Evolutionary conservation across 2,329 filamentous ascomycete species (phyloP).

Genomic region (Lachnellula willkommii): DNA sequence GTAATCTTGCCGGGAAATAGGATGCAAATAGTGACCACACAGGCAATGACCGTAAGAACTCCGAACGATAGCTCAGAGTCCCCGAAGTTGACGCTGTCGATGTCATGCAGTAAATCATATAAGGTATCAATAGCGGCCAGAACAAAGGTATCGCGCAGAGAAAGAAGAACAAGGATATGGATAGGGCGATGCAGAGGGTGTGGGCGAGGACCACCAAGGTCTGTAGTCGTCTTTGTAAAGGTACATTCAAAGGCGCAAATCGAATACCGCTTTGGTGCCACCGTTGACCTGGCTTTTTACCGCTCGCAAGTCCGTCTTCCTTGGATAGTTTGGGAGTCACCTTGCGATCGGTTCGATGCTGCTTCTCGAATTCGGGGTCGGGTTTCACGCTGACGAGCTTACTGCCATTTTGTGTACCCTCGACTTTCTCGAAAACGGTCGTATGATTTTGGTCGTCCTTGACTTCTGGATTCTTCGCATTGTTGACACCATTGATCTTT

Average conservation of each 20-base stretch:
- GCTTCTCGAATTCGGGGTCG: constrained; percentile 16
- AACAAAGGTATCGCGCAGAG: constrained; percentile 85
- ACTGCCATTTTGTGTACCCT: constrained; percentile 20
- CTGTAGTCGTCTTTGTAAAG: constrained; percentile 65
- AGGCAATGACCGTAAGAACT: constrained; percentile 65
- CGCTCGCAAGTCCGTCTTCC: constrained; percentile 24
- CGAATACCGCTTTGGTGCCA: constrained; percentile 53
- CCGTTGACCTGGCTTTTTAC: constrained; percentile 30
- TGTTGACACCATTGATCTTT: constrained; percentile 1
- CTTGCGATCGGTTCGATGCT: constrained; percentile 9
- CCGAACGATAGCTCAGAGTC: constrained; percentile 65
- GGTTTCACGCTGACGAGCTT: constrained; percentile 26
- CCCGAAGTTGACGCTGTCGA: constrained; percentile 75
- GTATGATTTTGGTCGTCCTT: constrained; percentile 10
- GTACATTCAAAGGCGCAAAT: constrained; percentile 76
- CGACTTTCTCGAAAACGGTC: constrained; percentile 22
- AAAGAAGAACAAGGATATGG: constrained; percentile 80
- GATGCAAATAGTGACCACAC: constrained; percentile 86
- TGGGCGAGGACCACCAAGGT: constrained; percentile 74
- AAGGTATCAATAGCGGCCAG: constrained; percentile 74
- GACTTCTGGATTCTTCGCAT: constrained; percentile 1
- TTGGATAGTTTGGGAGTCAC: constrained; percentile 15
- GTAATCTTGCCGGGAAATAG: constrained; percentile 85
- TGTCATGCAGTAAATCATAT: constrained; percentile 77
- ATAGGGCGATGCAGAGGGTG: constrained; percentile 63